These are phyloP conservation scores for Coriolopsis trogii DNA, from an alignment of 1,284 basidiomycete genomes.

Conservation along the genomic window DNA sequence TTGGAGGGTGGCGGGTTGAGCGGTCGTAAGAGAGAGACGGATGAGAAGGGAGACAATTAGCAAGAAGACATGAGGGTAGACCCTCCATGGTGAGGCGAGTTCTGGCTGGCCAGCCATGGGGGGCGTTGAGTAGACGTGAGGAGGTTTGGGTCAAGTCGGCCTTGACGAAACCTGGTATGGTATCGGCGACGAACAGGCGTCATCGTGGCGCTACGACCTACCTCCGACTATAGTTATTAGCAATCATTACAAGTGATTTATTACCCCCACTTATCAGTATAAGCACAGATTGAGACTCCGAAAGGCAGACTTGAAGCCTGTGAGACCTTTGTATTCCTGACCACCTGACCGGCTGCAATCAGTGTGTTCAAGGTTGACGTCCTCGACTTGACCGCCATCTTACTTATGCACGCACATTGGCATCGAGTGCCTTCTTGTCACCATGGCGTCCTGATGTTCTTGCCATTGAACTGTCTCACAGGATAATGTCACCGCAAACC, in stretches of 20 bases:
- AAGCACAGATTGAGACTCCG: not conserved
- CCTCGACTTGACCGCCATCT: not conserved
- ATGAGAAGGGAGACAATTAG: slow-evolving; percentile 25
- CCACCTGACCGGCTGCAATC: no score
- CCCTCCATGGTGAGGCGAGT: slow-evolving; percentile 18
- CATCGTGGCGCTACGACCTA: slow-evolving; percentile 16
- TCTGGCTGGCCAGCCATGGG: slow-evolving; percentile 28
- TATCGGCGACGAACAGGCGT: slow-evolving; percentile 17
- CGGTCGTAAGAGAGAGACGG: slow-evolving; percentile 23
- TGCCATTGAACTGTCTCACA: not conserved
- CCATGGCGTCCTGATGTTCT: no score
- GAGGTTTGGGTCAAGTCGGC: slow-evolving; percentile 1
- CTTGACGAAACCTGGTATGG: slow-evolving; percentile 8
- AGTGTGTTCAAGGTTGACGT: no score
- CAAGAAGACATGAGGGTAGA: slow-evolving; percentile 22
- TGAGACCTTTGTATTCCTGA: no score
- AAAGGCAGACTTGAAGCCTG: not conserved
- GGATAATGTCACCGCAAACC: not conserved
- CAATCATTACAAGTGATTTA: not conserved
- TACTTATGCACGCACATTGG: not conserved
- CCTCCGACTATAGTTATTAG: not conserved
- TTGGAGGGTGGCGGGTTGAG: slow-evolving; percentile 36
- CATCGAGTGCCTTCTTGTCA: not conserved
- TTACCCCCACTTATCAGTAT: not conserved
- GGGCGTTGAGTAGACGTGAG: slow-evolving; percentile 5